Percentiles rank a stretch among this genome's conserved stretches.
Evolutionary conservation across 345 rosid species (phyloP).

Genomic region (Populus ilicifolia): DNA sequence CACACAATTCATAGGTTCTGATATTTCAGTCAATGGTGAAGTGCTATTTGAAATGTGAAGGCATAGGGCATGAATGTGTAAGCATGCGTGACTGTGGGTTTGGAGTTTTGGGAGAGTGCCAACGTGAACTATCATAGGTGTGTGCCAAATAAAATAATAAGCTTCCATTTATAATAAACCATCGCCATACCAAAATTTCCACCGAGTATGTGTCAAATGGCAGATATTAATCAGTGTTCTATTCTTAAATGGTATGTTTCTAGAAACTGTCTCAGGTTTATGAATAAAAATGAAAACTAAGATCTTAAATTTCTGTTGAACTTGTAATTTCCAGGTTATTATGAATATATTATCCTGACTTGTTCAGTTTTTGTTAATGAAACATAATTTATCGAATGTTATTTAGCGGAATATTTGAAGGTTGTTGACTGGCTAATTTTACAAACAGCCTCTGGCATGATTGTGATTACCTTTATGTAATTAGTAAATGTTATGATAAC

Average conservation of each 20-base stretch:
- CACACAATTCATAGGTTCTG: no score
- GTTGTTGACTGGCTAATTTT: background rate
- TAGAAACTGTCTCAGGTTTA: background rate
- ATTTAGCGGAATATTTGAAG: background rate
- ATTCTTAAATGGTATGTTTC: background rate
- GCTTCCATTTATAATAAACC: background rate
- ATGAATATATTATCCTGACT: background rate
- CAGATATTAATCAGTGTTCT: background rate
- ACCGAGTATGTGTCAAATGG: background rate
- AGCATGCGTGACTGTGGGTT: background rate
- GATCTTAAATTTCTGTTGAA: background rate
- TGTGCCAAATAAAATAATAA: background rate
- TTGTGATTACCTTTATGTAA: background rate
- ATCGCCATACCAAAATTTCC: background rate
- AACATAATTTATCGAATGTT: background rate
- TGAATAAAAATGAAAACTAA: background rate
- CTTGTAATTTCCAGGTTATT: background rate
- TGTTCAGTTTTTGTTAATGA: background rate
- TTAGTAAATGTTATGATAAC: background rate
- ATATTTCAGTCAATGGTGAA: no score
- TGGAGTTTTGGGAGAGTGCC: background rate
- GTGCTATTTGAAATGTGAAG: background rate
- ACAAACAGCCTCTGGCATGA: background rate
- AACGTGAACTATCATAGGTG: background rate
- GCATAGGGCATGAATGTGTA: background rate